Base-by-base conservation (phyloP, 2,329 filamentous ascomycete genomes). In the Paraphaeosphaeria minitans region DNA sequence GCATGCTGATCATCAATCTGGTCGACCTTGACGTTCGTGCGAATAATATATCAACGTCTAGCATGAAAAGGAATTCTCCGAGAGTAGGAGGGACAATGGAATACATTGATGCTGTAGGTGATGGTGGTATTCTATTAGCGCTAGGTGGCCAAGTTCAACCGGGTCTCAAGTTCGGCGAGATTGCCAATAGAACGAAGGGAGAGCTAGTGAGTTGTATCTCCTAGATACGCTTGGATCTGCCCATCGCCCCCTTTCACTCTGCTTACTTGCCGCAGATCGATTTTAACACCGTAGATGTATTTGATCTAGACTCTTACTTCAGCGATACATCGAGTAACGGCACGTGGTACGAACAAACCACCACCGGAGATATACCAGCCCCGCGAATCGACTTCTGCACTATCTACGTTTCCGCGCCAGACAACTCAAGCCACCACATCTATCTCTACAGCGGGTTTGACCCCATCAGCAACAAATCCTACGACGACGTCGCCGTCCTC, bases 351-450 rank as follows among this genome's bases (percentile, higher is more conserved):
- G 66, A 71, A 22, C 79, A 83, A 63, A 69, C 66, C 16, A 78
- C 79, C 14, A 74, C 72, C 7, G 79, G 81, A 16, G 66, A 77
- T 9, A 72, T 79, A 19, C 81, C 81, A 1, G 52, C 61, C 24
- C 65, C 75, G 14, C 77, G 81, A 16, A 75, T 80, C 14, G 80
- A 83, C 55, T 80, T 78, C 57, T 83, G 81, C 62, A 61, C 79
- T 4, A 72, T 79, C 0, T 55, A 76, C 0, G 76, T 71, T 14
- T 75, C 79, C 29, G 76, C 80, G 0, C 71, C 75, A 3, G 82
- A 83, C 56, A 77, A 78, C 47, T 81, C 79, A 1, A 80, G 77
- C 55, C 77, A 82, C 53, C 83, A 83, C 54, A 80, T 84, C 33
- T 75, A 72, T 39, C 43, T 84, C 50, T 84, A 83, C 56, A 82